phyloP scores from a whole-genome alignment of 2,329 filamentous ascomycete species.

The Fusarium sarcochroum region DNA sequence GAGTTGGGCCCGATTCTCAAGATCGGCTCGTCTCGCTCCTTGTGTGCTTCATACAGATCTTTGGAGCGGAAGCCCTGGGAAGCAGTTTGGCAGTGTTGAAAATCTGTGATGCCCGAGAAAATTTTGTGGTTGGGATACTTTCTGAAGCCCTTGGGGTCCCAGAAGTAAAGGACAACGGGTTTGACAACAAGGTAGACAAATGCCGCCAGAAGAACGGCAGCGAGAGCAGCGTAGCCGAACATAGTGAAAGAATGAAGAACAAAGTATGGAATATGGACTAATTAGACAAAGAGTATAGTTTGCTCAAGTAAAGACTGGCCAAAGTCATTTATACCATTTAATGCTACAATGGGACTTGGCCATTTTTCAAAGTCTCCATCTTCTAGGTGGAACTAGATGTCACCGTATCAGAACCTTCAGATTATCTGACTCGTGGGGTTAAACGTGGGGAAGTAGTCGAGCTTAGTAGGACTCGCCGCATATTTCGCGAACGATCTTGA shows the following conservation, averaged over 20 bases:
- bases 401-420: no score
- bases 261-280: slow-evolving; percentile 8
- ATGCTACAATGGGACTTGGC: not conserved
- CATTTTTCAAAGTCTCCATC: not conserved
- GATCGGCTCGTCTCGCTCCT: slow-evolving; percentile 51
- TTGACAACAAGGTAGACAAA: slow-evolving; percentile 32
- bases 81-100: slow-evolving; percentile 33
- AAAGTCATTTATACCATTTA: not conserved
- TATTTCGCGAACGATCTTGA: no score
- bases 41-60: slow-evolving; percentile 63
- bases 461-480: no score
- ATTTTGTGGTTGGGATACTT: slow-evolving; percentile 36
- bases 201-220: slow-evolving; percentile 9
- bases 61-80: slow-evolving; percentile 57
- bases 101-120: slow-evolving; percentile 34
- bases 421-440: not conserved
- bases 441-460: not conserved
- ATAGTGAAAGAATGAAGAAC: not conserved
- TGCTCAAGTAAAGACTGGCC: not conserved
- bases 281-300: not conserved
- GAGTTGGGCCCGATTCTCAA: slow-evolving; percentile 46
- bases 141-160: slow-evolving; percentile 55
- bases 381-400: not conserved
- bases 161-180: slow-evolving; percentile 23
- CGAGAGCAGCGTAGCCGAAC: slow-evolving; percentile 20